A percentile compares a stretch with the other conserved stretches of the same genome.
Evolutionary conservation across 495 filamentous ascomycete species (phyloP).

Genomic region (Neurospora sp.): DNA sequence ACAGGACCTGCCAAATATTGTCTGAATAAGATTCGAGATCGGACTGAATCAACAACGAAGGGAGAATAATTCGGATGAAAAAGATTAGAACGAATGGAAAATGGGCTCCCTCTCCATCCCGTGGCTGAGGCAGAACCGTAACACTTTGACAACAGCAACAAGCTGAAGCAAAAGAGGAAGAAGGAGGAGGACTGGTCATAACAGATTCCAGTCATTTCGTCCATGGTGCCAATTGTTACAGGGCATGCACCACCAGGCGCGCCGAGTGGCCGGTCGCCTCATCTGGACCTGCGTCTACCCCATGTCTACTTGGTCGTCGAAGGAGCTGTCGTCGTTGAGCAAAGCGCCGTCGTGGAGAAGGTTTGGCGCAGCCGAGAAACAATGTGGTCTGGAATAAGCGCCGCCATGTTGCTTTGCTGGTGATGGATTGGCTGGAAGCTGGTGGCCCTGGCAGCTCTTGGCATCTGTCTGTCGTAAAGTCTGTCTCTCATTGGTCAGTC

Average conservation of each 20-base stretch:
- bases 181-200: background rate
- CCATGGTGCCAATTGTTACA: background rate
- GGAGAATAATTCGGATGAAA: background rate
- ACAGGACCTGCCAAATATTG: background rate
- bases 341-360: conserved; percentile 15
- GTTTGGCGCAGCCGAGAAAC: conserved; percentile 8
- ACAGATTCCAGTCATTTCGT: background rate
- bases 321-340: conserved; percentile 10
- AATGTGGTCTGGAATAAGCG: conserved; percentile 24
- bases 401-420: conserved; percentile 11
- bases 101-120: background rate
- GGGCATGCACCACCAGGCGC: background rate
- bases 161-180: background rate
- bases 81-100: background rate
- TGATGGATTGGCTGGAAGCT: conserved; percentile 15
- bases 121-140: background rate
- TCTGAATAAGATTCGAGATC: background rate
- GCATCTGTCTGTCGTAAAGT: background rate
- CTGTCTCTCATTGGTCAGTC: background rate
- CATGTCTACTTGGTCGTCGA: conserved; percentile 6
- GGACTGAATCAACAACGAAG: background rate
- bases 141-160: background rate
- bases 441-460: background rate
- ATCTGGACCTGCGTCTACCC: conserved; percentile 2
- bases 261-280: background rate